phyloP scores from a whole-genome alignment of 2,329 filamentous ascomycete genomes.

The Colletotrichum paranaense region DNA sequence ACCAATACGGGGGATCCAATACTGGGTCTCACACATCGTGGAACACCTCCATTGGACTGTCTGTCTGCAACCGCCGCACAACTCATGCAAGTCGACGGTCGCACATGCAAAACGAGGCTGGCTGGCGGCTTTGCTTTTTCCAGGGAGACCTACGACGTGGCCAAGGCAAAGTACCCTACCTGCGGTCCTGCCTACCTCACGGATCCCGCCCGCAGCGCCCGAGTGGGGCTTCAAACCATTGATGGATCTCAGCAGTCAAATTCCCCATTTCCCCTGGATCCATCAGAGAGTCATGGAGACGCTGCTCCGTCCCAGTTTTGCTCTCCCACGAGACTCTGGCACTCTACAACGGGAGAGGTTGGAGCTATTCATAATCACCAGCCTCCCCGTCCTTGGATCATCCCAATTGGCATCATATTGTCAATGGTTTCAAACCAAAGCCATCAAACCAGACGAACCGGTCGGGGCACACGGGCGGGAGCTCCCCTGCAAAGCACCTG shows the following conservation, averaged over 20 bases:
- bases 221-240: constrained; percentile 19
- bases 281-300: constrained; percentile 7
- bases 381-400: background rate
- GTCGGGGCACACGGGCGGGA: constrained; percentile 27
- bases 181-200: constrained; percentile 16
- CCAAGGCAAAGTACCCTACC: constrained; percentile 14
- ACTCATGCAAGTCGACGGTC: constrained; percentile 30
- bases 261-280: constrained; percentile 22
- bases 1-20: constrained; percentile 6
- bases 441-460: constrained; percentile 23
- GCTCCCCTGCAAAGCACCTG: constrained; percentile 8
- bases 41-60: constrained; percentile 41
- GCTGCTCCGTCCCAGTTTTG: constrained; percentile 15
- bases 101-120: constrained; percentile 35
- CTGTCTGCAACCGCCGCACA: constrained; percentile 28
- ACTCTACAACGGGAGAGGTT: constrained; percentile 16
- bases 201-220: constrained; percentile 30
- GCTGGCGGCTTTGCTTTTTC: constrained; percentile 24
- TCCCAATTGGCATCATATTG: background rate
- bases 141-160: constrained; percentile 37
- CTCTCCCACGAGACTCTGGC: background rate
- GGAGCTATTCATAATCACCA: constrained; percentile 29
- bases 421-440: background rate
- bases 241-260: constrained; percentile 12
- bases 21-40: constrained; percentile 44